Conservation (phyloP, 2,329 filamentous ascomycete genomes). For the Thermomyces lanuginosus region DNA sequence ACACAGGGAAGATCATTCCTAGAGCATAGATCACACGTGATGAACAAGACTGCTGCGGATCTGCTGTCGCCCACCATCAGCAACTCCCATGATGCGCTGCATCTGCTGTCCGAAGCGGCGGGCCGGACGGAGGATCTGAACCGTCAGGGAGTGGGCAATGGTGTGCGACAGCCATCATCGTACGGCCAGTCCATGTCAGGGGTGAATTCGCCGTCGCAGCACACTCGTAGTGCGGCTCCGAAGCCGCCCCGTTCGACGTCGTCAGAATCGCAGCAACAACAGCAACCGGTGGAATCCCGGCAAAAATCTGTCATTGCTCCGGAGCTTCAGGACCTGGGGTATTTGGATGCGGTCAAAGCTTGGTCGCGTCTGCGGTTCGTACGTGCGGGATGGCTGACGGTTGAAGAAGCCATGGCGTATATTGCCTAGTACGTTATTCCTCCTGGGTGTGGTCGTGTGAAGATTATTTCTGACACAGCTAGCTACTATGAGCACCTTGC, state of each 20-base stretch:
- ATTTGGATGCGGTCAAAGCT: constrained; percentile 56
- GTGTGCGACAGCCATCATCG: constrained; percentile 22
- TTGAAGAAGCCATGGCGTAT: constrained; percentile 81
- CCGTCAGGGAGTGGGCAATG: constrained; percentile 34
- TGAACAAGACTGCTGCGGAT: constrained; percentile 43
- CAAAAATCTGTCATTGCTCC: no score
- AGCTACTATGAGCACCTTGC: constrained; percentile 85
- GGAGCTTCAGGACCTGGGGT: constrained; percentile 21
- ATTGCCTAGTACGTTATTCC: constrained; percentile 58
- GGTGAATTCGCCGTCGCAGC: constrained; percentile 16
- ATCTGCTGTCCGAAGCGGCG: constrained; percentile 76
- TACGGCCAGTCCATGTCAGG: constrained; percentile 23
- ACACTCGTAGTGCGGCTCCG: constrained; percentile 19
- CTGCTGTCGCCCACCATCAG: constrained; percentile 55
- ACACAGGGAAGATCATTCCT: constrained; percentile 11
- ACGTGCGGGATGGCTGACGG: constrained; percentile 91
- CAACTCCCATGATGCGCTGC: constrained; percentile 81
- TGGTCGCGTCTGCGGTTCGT: constrained; percentile 91
- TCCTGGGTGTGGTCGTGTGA: constrained; percentile 5
- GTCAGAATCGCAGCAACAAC: constrained; percentile 24
- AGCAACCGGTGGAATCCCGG: constrained; percentile 13
- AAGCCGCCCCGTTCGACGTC: constrained; percentile 25
- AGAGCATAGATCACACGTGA: constrained; percentile 37
- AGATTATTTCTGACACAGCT: constrained; percentile 5
- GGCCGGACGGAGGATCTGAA: constrained; percentile 34